Percentiles rank a stretch among this genome's conserved stretches.
These are phyloP conservation scores for Fusarium hainanense DNA, from an alignment of 2,329 filamentous ascomycete species.

Conservation along the genomic window DNA sequence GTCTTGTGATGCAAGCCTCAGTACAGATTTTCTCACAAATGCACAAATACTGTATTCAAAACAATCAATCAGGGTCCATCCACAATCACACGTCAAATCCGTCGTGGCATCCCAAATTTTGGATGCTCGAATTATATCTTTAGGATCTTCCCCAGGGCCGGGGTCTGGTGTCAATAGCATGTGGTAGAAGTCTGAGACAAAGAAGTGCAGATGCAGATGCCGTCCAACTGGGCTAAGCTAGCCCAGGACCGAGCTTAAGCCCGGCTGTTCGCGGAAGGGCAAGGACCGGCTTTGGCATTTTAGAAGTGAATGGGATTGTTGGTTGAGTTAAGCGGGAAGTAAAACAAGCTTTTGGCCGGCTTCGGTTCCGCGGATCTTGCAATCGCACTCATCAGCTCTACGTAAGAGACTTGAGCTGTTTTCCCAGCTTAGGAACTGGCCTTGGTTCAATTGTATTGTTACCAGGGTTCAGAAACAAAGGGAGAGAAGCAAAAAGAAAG, in stretches of 20 bases:
- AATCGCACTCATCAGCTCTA: neutral
- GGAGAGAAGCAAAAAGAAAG: neutral
- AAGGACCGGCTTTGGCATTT: conserved; percentile 14
- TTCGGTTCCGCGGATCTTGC: conserved; percentile 14
- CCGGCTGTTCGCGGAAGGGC: conserved; percentile 23
- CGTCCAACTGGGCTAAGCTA: conserved; percentile 5
- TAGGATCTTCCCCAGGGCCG: conserved; percentile 17
- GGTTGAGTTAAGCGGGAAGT: conserved; percentile 3
- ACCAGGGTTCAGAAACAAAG: neutral
- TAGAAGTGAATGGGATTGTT: conserved; percentile 1
- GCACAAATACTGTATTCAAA: neutral
- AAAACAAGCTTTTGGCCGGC: conserved; percentile 28
- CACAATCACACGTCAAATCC: conserved; percentile 26
- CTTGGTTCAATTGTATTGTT: neutral
- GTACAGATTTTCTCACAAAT: neutral
- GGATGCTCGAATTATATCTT: neutral
- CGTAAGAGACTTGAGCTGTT: neutral
- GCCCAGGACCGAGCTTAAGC: conserved; percentile 1
- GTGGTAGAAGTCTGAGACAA: conserved; percentile 39
- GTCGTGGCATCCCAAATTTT: neutral
- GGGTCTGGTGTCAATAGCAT: conserved; percentile 38
- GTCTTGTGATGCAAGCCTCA: conserved; percentile 8
- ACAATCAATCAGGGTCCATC: conserved; percentile 35
- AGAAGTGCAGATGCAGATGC: neutral
- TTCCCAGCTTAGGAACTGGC: neutral